These are phyloP conservation scores for Coix lacrymajobi DNA, from an alignment of 176 grass and related monocot species.

Conservation along the genomic window DNA sequence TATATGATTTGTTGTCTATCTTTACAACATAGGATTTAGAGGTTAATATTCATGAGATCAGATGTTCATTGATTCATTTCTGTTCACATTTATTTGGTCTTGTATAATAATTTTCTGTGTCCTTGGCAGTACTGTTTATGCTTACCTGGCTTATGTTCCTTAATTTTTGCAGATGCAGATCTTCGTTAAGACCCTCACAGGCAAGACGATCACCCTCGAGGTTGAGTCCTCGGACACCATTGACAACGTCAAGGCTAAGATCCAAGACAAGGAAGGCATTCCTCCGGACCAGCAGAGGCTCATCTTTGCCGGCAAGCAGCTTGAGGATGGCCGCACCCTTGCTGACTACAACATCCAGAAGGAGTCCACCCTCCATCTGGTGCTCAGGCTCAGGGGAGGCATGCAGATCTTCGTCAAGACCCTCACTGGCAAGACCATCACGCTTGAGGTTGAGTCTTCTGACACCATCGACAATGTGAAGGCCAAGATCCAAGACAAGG, in stretches of 20 bases:
- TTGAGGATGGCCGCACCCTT: slow-evolving; percentile 33
- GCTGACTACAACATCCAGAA: slow-evolving; percentile 29
- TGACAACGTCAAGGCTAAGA: slow-evolving; percentile 53
- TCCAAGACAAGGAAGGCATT: slow-evolving; percentile 61
- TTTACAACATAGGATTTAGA: not conserved
- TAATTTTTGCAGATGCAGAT: slow-evolving; percentile 49
- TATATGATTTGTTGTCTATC: not conserved
- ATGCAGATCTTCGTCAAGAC: slow-evolving; percentile 44
- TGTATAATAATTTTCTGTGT: not conserved
- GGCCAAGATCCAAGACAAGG: slow-evolving; percentile 73
- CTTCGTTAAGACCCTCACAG: slow-evolving; percentile 60
- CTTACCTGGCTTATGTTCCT: not conserved
- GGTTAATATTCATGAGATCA: not conserved
- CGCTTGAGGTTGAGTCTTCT: slow-evolving; percentile 31
- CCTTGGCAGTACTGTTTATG: not conserved
- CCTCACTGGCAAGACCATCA: slow-evolving; percentile 71
- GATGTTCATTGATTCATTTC: not conserved
- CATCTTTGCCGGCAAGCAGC: slow-evolving; percentile 40
- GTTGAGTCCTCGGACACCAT: slow-evolving; percentile 49
- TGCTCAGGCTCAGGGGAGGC: not conserved
- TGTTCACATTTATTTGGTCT: not conserved
- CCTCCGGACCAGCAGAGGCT: slow-evolving; percentile 32
- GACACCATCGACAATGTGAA: slow-evolving; percentile 66
- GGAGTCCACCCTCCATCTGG: slow-evolving; percentile 9
- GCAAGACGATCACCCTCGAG: slow-evolving; percentile 57